phyloP scores from a whole-genome alignment of 1,284 basidiomycete genomes.

The Ceratobasidium sp. region DNA sequence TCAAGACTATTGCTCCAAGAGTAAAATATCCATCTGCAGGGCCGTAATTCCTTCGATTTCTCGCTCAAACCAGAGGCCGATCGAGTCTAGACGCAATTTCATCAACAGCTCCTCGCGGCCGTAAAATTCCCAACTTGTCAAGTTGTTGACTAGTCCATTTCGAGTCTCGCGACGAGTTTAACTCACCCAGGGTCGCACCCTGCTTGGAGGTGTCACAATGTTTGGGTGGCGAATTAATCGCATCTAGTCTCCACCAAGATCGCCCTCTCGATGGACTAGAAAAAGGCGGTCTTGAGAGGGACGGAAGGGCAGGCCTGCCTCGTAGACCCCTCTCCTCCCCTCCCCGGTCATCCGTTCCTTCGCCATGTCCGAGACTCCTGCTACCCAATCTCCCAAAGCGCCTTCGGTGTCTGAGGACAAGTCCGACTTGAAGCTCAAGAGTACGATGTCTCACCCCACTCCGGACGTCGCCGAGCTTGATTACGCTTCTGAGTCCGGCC shows the following conservation, averaged over 20 bases:
- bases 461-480: constrained; percentile 32
- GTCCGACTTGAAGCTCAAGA: constrained; percentile 17
- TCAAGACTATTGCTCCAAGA: background rate
- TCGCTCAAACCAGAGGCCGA: constrained; percentile 25
- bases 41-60: background rate
- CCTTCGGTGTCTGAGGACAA: no score
- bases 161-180: background rate
- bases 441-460: background rate
- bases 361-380: constrained; percentile 13
- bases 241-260: background rate
- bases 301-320: constrained; percentile 15
- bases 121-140: constrained; percentile 4
- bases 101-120: constrained; percentile 8
- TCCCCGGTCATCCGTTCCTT: background rate
- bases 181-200: constrained; percentile 5
- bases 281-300: constrained; percentile 5
- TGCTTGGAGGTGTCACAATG: background rate
- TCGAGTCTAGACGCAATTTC: constrained; percentile 28
- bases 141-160: constrained; percentile 3
- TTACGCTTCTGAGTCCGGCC: constrained; percentile 14
- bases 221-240: background rate
- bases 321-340: constrained; percentile 1
- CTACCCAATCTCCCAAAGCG: background rate
- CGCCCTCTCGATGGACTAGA: background rate
- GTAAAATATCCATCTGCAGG: background rate